Conservation (phyloP, 176 grass and related monocot genomes). For the Rhipidocladum racemiflorum region DNA sequence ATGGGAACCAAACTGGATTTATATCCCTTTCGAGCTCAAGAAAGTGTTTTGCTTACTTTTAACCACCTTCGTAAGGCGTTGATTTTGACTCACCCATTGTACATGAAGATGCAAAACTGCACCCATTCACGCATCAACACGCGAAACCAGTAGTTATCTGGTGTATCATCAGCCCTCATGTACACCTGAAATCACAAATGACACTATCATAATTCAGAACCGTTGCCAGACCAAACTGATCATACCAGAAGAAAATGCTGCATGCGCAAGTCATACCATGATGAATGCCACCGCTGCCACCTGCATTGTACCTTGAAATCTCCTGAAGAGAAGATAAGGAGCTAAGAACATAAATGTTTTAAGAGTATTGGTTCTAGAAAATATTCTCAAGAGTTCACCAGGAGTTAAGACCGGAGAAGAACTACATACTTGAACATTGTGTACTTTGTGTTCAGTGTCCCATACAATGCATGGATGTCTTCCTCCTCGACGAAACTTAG, state of each 20-base stretch:
- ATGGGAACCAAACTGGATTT: not conserved
- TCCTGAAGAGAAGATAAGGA: conserved; percentile 40
- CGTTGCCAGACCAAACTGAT: not conserved
- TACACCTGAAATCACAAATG: conserved; percentile 62
- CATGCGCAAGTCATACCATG: conserved; percentile 46
- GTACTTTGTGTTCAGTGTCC: conserved; percentile 82
- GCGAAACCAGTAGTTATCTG: conserved; percentile 92
- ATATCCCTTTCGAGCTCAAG: not conserved
- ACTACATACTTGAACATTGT: conserved; percentile 83
- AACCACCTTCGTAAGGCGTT: not conserved
- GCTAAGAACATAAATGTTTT: not conserved
- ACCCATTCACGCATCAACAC: conserved; percentile 92
- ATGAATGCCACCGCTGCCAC: conserved; percentile 78
- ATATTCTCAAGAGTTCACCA: not conserved
- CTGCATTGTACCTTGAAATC: conserved; percentile 96
- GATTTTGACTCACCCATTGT: conserved; percentile 70
- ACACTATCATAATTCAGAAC: not conserved
- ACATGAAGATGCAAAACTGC: conserved; percentile 91
- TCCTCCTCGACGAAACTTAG: conserved; percentile 74
- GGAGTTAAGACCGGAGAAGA: not conserved
- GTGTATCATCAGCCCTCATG: conserved; percentile 83
- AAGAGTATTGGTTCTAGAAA: not conserved
- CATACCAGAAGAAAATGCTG: not conserved
- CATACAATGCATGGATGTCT: conserved; percentile 67
- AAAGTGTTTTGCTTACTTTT: not conserved